A percentile compares a stretch with the other conserved stretches of the same genome.
Conservation (phyloP, 2,329 filamentous ascomycete genomes). For the Coniochaeta pulveracea region DNA sequence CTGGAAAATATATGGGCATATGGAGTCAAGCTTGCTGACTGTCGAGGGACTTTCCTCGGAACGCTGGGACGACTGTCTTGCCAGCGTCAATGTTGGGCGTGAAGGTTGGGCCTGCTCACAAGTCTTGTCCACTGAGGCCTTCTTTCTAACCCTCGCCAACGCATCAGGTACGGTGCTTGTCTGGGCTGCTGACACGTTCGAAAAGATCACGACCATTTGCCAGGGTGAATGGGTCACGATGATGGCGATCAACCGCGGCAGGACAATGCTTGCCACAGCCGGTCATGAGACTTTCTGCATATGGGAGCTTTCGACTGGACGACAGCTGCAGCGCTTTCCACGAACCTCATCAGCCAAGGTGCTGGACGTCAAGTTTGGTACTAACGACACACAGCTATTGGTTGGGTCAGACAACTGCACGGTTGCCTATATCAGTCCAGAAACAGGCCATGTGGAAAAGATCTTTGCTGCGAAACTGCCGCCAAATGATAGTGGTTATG, state of each 20-base stretch:
- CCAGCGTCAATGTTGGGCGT: not conserved
- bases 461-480: not conserved
- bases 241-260: constrained; percentile 1
- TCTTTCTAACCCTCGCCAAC: constrained; percentile 1
- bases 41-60: constrained; percentile 1
- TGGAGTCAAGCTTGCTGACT: not conserved
- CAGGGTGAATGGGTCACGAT: constrained; percentile 1
- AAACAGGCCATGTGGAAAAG: not conserved
- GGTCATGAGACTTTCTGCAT: not conserved
- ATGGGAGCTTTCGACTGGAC: constrained; percentile 1
- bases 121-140: constrained; percentile 1
- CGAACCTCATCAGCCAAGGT: not conserved
- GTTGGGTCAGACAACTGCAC: not conserved
- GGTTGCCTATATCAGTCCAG: not conserved
- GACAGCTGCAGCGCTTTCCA: not conserved
- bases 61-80: constrained; percentile 2
- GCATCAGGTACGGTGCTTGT: not conserved
- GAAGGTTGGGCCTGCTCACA: not conserved
- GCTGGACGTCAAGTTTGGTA: not conserved
- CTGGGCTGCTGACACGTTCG: constrained; percentile 1
- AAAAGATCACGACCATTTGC: constrained; percentile 1
- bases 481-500: not conserved
- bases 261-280: constrained; percentile 1
- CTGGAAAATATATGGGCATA: not conserved
- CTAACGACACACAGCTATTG: not conserved